Evolutionary conservation across 352 stramenopile species (phyloP), one percentile per base, ranked within the genome.

Genomic region (Pythium coloratum): DNA sequence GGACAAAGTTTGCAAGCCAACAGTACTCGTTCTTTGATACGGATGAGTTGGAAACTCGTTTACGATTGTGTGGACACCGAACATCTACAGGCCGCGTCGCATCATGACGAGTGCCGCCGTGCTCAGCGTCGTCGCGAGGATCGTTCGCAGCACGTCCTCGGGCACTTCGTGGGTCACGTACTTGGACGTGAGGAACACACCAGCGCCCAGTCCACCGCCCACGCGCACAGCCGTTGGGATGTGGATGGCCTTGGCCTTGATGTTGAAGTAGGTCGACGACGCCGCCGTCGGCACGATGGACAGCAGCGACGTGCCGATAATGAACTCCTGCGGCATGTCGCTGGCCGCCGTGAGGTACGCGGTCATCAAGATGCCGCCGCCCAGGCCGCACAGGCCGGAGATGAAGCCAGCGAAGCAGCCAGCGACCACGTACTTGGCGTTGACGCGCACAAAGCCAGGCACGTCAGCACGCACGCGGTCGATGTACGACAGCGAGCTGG

Each of bases 291-390:
- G 87, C 42, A 95, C 85, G 55, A 95, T 90, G 33, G 81, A 90
- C 20, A 95, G 65, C 53, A 95, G 72, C 59, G 87, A 95, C 18
- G 87, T 95, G 47, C 87, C 87, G 53, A 95, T 93, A 69, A 95
- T 93, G 8, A 75, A 75, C 59, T 81, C 77, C 70, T 95, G 87
- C 13, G 87, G 82, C 87, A 95, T 92, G 72, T 95, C 87, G 69
- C 87, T 95, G 6, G 85, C 82, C 33, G 86, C 82, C 16, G 87
- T 95, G 55, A 95, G 72, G 69, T 95, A 95, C 2, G 87, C 83
- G 16, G 87, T 95, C 70, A 95, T 95, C 61, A 95, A 77, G 62
- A 95, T 92, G 20, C 87, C 87, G 59, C 87, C 87, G 70, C 87
- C 87, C 36, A 94, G 75, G 34, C 87, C 87, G 46, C 87, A 95